Conservation (phyloP, 2,329 filamentous ascomycete species). For the Fusarium globosum region DNA sequence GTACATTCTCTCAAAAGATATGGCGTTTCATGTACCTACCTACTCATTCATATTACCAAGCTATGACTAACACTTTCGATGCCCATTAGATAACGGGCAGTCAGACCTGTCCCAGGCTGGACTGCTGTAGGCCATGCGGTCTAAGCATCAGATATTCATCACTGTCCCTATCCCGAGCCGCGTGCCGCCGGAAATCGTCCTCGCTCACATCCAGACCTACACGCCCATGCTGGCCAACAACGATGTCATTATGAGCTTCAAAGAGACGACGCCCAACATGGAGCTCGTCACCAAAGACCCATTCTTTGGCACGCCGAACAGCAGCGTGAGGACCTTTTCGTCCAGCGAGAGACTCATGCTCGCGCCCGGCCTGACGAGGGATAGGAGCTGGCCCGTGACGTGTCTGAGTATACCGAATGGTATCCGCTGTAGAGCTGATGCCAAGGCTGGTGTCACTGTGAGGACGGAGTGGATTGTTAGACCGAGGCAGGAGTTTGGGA, state of each 20-base stretch:
- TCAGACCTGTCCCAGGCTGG: background rate
- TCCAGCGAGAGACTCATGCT: constrained; percentile 3
- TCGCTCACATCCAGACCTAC: constrained; percentile 27
- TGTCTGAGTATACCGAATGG: constrained; percentile 30
- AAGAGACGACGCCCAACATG: constrained; percentile 11
- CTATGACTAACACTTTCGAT: constrained; percentile 15
- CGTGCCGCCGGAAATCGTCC: constrained; percentile 30
- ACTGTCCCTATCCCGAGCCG: constrained; percentile 25
- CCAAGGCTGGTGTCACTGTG: constrained; percentile 16
- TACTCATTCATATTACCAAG: background rate
- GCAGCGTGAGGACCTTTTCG: constrained; percentile 15
- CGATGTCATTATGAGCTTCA: constrained; percentile 15
- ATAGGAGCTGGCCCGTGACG: constrained; percentile 18
- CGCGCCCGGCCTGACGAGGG: constrained; percentile 17
- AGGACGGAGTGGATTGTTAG: constrained; percentile 27
- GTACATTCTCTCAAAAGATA: background rate
- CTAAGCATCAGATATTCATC: constrained; percentile 20
- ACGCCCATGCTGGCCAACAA: constrained; percentile 24
- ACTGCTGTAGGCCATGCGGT: constrained; percentile 24
- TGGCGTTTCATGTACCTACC: background rate
- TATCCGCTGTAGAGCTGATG: constrained; percentile 25
- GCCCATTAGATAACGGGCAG: background rate
- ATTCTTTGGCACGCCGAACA: constrained; percentile 21
- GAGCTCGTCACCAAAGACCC: constrained; percentile 16
- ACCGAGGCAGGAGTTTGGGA: constrained; percentile 2